Percentiles rank a stretch among this genome's conserved stretches.
These are phyloP conservation scores for Pestalotiopsis sp. DNA, from an alignment of 2,329 filamentous ascomycete genomes.

Conservation along the genomic window DNA sequence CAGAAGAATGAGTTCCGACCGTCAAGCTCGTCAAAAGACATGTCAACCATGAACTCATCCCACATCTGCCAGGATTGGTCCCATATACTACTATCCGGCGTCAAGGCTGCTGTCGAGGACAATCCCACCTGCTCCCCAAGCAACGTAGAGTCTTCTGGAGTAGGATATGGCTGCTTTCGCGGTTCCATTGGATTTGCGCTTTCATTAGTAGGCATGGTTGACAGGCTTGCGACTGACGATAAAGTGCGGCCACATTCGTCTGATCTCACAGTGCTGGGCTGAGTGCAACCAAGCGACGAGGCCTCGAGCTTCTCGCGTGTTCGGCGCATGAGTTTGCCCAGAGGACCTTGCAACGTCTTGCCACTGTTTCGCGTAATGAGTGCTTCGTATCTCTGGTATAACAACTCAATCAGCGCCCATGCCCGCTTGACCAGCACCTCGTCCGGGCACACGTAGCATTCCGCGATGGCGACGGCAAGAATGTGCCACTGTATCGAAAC, in stretches of 20 bases:
- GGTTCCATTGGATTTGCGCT: neutral
- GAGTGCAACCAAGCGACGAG: neutral
- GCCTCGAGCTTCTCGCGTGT: neutral
- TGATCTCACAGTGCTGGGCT: neutral
- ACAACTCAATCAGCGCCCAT: constrained; percentile 30
- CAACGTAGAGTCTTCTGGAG: neutral
- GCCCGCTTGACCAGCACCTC: constrained; percentile 18
- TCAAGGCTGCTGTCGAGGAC: neutral
- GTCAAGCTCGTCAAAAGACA: constrained; percentile 5
- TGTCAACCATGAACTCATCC: constrained; percentile 1
- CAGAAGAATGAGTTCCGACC: neutral
- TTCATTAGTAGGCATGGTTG: neutral
- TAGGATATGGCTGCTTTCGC: neutral
- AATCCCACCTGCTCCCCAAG: neutral
- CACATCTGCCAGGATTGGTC: constrained; percentile 1
- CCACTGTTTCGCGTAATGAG: constrained; percentile 15
- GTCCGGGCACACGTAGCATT: constrained; percentile 29
- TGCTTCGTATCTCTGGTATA: constrained; percentile 19
- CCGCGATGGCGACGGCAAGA: constrained; percentile 28
- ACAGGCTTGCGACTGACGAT: neutral
- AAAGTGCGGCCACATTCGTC: neutral
- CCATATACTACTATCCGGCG: neutral
- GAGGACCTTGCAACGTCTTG: constrained; percentile 17
- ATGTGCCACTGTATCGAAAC: constrained; percentile 28
- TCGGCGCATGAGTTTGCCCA: constrained; percentile 19